Base-by-base conservation (phyloP, 1,284 basidiomycete species). In the Cutaneotrichosporon cavernicola region DNA sequence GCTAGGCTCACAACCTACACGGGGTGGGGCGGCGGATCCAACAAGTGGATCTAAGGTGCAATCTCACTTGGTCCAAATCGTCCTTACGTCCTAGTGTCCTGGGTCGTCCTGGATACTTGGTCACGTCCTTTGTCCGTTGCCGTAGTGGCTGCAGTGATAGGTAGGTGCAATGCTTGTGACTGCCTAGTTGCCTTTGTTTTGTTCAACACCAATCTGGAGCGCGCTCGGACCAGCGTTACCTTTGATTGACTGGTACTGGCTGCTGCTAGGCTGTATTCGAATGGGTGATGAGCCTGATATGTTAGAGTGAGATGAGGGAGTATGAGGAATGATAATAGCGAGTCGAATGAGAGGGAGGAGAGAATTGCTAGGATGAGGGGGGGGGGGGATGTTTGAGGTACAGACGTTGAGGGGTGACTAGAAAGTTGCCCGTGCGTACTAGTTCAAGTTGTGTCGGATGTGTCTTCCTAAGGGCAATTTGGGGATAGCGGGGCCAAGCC, bases 191-290 rank as follows among this genome's bases (percentile, higher is more conserved):
- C 38, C 38, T 40, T 40, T 11, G 38, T 10, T 11, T 40, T 40
- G 38, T 40, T 10, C 38, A 40, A 40, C 38, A 5, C 26, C 26
- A 26, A 26, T 26, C 26, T 26, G 26, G 26, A 26, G 9, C 1
- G 38, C 43, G 43, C 43, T 46, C n/a, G 16, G 43, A n/a, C 43
- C 43, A n/a, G 43, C 43, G 43, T 46, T 46, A 46, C 43, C 40
- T 43, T 46, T 5, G 43, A 18, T 46, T 7, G 43, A 46, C 18
- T 36, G 34, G 34, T 26, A 26, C 26, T 26, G 26, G 26, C 26
- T 26, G 26, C 26, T 26, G 26, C 26, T 26, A 26, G 26, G 26
- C 26, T 26, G 3, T 26, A 36, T 36, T 36, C 11, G 34, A 36
- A 36, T 36, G 34, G 11, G 18, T 46, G 43, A 18, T 46, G 16